Conservation (phyloP, 2,329 filamentous ascomycete species). For the Pseudocercospora crystallina region DNA sequence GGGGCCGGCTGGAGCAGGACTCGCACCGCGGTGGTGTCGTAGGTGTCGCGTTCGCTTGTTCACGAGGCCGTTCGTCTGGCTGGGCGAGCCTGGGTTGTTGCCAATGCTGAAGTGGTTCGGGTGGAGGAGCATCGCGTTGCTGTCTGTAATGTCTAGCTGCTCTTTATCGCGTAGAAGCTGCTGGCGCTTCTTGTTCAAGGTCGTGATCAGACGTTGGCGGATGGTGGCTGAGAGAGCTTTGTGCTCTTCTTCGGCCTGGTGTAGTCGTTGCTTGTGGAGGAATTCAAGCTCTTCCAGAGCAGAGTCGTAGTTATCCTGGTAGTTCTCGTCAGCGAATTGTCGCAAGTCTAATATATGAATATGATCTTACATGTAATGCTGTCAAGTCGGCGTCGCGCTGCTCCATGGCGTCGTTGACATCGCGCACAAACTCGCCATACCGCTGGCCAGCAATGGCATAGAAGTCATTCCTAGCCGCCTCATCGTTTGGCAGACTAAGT, state of each 20-base stretch:
- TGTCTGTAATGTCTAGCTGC: slow-evolving; percentile 65
- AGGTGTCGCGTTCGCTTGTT: slow-evolving; percentile 64
- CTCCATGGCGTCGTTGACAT: slow-evolving; percentile 85
- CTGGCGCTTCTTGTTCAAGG: slow-evolving; percentile 57
- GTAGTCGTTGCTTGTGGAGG: slow-evolving; percentile 59
- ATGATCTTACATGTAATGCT: slow-evolving; percentile 68
- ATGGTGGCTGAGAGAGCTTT: slow-evolving; percentile 58
- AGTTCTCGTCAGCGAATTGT: background rate
- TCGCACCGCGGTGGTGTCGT: slow-evolving; percentile 50
- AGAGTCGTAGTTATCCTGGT: slow-evolving; percentile 58
- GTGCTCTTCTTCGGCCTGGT: slow-evolving; percentile 64
- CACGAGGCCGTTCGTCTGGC: slow-evolving; percentile 49
- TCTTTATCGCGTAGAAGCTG: slow-evolving; percentile 65
- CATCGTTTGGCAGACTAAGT: slow-evolving; percentile 40
- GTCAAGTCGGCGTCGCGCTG: slow-evolving; percentile 80
- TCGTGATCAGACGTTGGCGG: slow-evolving; percentile 60
- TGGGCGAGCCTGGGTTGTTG: slow-evolving; percentile 60
- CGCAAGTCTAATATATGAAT: background rate
- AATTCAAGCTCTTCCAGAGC: slow-evolving; percentile 57
- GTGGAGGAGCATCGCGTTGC: slow-evolving; percentile 63
- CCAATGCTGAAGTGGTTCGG: slow-evolving; percentile 67
- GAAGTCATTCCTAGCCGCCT: slow-evolving; percentile 67
- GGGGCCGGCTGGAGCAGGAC: slow-evolving; percentile 25
- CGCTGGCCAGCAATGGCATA: slow-evolving; percentile 68
- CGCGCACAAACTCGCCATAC: slow-evolving; percentile 80